These are phyloP conservation scores for Pisolithus albus DNA, from an alignment of 768 basidiomycete species.

Conservation along the genomic window DNA sequence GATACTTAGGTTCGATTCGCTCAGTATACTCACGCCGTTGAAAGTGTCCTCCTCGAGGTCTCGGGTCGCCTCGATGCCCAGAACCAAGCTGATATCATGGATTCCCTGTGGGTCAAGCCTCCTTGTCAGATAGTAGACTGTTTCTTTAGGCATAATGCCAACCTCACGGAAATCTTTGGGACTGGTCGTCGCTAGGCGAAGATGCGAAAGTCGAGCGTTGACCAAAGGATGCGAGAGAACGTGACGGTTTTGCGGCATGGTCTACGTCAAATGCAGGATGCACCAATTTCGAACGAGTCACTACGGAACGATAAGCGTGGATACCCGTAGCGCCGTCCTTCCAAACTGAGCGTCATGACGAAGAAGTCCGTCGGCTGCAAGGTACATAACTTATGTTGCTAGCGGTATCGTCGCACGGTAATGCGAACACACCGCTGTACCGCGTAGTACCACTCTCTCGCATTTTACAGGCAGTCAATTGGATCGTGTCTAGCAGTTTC, in stretches of 20 bases:
- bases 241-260: constrained; percentile 37
- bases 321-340: not conserved
- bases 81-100: constrained; percentile 62
- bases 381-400: no score
- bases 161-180: constrained; percentile 80
- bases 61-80: constrained; percentile 80
- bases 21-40: constrained; percentile 48
- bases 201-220: constrained; percentile 64
- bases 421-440: no score
- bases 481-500: no score
- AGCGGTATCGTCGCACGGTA: no score
- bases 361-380: no score
- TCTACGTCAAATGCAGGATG: not conserved
- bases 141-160: constrained; percentile 4
- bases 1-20: constrained; percentile 2
- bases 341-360: not conserved
- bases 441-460: no score
- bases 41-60: constrained; percentile 57
- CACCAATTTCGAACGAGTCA: not conserved
- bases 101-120: constrained; percentile 48
- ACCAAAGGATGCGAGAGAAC: constrained; percentile 65
- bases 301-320: not conserved
- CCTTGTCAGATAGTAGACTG: not conserved
- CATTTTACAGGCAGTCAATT: no score
- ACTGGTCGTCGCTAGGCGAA: constrained; percentile 53